Conservation (phyloP, 2,329 filamentous ascomycete species). For the Penicillium sp. region DNA sequence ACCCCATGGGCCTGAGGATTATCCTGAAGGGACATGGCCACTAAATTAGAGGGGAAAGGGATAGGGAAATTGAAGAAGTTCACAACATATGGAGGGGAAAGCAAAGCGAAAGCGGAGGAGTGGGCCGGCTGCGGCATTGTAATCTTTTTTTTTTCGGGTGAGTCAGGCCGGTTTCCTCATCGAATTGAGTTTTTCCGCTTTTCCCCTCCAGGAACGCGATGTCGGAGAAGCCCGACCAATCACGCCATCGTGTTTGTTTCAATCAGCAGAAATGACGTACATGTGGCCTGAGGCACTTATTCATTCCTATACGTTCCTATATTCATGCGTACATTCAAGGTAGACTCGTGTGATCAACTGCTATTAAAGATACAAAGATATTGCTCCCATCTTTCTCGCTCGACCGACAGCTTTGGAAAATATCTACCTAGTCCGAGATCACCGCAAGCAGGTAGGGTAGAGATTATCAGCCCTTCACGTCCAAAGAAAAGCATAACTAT, state of each 20-base stretch:
- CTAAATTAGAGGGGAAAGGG: conserved; percentile 1
- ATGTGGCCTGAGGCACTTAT: neutral
- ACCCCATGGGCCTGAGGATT: conserved; percentile 6
- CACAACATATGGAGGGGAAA: conserved; percentile 21
- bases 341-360: no score
- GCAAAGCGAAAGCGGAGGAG: conserved; percentile 23
- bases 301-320: no score
- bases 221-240: conserved; percentile 21
- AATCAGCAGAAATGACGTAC: conserved; percentile 1
- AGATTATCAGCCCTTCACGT: no score
- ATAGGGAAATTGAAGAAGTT: neutral
- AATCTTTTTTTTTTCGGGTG: conserved; percentile 8
- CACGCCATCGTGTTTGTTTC: conserved; percentile 12
- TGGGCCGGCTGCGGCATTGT: conserved; percentile 16
- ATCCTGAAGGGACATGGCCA: conserved; percentile 10
- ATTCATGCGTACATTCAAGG: no score
- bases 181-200: conserved; percentile 19
- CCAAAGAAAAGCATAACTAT: no score
- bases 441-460: no score
- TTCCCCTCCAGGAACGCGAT: conserved; percentile 16
- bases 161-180: conserved; percentile 5
- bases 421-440: no score
- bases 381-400: no score
- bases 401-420: no score
- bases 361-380: no score